These are phyloP conservation scores for Xylaria nigripes DNA, from an alignment of 495 filamentous ascomycete genomes.

Conservation along the genomic window DNA sequence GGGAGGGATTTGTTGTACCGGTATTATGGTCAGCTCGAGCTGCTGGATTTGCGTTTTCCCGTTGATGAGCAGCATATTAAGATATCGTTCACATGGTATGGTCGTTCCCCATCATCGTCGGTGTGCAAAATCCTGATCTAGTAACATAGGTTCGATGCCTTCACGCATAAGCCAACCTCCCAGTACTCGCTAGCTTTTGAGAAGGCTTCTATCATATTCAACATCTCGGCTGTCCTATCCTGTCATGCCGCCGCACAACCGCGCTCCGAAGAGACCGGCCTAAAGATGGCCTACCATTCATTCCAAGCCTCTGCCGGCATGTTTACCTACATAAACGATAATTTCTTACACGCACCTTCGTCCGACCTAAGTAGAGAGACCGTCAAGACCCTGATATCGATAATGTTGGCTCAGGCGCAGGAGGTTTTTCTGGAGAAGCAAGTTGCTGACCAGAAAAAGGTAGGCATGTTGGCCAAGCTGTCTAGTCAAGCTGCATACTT, in stretches of 20 bases:
- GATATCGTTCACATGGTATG: constrained; percentile 95
- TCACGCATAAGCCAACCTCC: constrained; percentile 90
- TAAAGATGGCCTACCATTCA: constrained; percentile 96
- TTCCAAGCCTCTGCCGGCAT: constrained; percentile 97
- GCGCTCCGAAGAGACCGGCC: constrained; percentile 79
- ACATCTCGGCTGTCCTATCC: constrained; percentile 93
- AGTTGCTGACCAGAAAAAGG: constrained; percentile 85
- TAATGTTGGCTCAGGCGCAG: constrained; percentile 92
- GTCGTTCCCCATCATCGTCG: background rate
- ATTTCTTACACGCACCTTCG: constrained; percentile 93
- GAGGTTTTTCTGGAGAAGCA: constrained; percentile 98
- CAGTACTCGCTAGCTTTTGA: constrained; percentile 97
- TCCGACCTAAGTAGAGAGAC: constrained; percentile 91
- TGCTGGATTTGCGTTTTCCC: constrained; percentile 89
- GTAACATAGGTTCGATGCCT: constrained; percentile 80
- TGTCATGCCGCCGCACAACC: constrained; percentile 93
- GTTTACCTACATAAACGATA: constrained; percentile 99
- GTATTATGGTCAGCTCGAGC: constrained; percentile 94
- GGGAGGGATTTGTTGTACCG: constrained; percentile 90
- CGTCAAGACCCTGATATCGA: constrained; percentile 83
- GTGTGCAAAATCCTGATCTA: constrained; percentile 16
- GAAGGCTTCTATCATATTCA: constrained; percentile 99
- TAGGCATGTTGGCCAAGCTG: constrained; percentile 84
- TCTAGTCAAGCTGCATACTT: constrained; percentile 83
- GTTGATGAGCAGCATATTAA: constrained; percentile 99